Percentiles rank a stretch among this genome's conserved stretches.
phyloP scores from a whole-genome alignment of 2,329 filamentous ascomycete genomes.

The Phyllosticta ampelicida region DNA sequence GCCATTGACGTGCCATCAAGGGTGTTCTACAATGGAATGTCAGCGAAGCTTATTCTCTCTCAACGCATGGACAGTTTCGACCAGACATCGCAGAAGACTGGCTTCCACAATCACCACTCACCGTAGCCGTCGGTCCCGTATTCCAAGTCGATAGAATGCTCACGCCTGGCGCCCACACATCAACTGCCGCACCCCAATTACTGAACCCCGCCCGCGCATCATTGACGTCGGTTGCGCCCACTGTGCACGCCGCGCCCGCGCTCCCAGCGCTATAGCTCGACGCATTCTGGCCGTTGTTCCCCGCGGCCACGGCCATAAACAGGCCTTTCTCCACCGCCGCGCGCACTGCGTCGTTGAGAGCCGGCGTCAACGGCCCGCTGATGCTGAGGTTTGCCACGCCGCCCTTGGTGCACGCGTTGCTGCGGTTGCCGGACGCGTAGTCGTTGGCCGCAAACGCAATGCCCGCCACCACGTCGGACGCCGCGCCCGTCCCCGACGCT shows the following conservation, averaged over 20 bases:
- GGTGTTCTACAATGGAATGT: conserved; percentile 52
- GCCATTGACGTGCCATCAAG: conserved; percentile 99
- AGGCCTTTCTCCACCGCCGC: conserved; percentile 30
- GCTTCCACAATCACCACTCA: not conserved
- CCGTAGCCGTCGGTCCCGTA: not conserved
- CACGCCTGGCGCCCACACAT: conserved; percentile 49
- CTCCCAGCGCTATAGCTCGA: conserved; percentile 25
- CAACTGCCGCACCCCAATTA: conserved; percentile 42
- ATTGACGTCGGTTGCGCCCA: conserved; percentile 35
- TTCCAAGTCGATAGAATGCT: conserved; percentile 42
- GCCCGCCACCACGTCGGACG: conserved; percentile 37
- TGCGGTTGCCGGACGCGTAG: conserved; percentile 35
- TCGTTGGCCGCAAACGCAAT: conserved; percentile 39
- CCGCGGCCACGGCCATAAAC: conserved; percentile 37
- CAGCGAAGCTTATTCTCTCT: no score
- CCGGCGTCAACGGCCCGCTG: conserved; percentile 17
- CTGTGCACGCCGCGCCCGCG: conserved; percentile 28
- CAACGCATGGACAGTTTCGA: no score
- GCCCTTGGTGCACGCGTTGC: conserved; percentile 36
- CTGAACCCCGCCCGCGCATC: conserved; percentile 32
- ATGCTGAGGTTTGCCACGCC: conserved; percentile 45
- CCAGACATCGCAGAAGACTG: no score
- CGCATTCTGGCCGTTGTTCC: conserved; percentile 27
- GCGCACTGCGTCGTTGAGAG: conserved; percentile 18
- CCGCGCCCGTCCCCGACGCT: conserved; percentile 45